Conservation (phyloP, 2,329 filamentous ascomycete genomes). For the Ophiostoma montium region DNA sequence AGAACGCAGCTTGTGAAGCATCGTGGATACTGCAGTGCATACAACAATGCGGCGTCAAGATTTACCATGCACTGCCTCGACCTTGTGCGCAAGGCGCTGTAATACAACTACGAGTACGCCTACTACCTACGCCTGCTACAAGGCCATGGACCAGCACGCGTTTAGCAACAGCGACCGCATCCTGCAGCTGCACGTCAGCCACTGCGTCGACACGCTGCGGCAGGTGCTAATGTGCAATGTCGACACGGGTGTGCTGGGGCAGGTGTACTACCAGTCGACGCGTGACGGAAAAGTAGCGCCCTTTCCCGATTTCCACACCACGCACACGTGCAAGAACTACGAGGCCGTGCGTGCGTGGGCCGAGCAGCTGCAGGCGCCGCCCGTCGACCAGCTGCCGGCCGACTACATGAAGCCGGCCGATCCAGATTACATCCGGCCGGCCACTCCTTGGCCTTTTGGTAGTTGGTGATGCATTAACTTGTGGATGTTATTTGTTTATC, state of each 20-base stretch:
- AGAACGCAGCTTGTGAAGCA: too few relatives aligned
- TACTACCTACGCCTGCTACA: conserved; percentile 44
- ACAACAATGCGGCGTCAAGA: too few relatives aligned
- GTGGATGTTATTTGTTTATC: too few relatives aligned
- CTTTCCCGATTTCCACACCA: conserved; percentile 49
- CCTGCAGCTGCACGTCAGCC: conserved; percentile 41
- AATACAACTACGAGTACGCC: conserved; percentile 50
- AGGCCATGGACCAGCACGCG: conserved; percentile 30
- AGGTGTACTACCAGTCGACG: conserved; percentile 40
- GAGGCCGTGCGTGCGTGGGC: conserved; percentile 31
- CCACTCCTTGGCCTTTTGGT: neutral
- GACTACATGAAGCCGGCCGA: conserved; percentile 4
- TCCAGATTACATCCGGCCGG: neutral
- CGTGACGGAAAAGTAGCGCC: conserved; percentile 20
- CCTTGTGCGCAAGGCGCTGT: conserved; percentile 41
- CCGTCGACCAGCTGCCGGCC: conserved; percentile 3
- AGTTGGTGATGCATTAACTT: too few relatives aligned
- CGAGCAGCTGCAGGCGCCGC: conserved; percentile 30
- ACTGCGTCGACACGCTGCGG: conserved; percentile 47
- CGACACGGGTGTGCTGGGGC: conserved; percentile 45
- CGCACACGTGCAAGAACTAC: conserved; percentile 34
- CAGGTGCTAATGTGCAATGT: conserved; percentile 50
- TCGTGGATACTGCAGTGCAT: too few relatives aligned
- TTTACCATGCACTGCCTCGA: conserved; percentile 50
- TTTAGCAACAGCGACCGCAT: conserved; percentile 43